phyloP scores from a whole-genome alignment of 495 filamentous ascomycete genomes.

The Gamarada debralockiae region DNA sequence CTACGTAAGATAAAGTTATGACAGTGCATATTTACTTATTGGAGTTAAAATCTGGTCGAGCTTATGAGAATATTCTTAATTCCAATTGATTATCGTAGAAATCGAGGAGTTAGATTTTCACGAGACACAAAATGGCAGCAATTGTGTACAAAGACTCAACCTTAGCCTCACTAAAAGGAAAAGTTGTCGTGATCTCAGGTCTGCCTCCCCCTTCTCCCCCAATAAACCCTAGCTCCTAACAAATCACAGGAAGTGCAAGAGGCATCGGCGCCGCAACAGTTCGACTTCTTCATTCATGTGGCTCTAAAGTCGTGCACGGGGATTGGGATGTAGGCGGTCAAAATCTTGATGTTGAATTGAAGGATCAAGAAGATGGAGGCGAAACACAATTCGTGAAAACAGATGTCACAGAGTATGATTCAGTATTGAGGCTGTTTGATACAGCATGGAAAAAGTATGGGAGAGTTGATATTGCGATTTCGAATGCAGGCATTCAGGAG shows the following conservation, averaged over 20 bases:
- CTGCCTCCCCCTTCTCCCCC: background rate
- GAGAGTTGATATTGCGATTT: conserved; percentile 24
- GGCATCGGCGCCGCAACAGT: conserved; percentile 31
- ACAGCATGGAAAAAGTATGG: conserved; percentile 12
- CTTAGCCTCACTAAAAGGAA: background rate
- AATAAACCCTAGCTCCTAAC: background rate
- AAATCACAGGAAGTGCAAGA: conserved; percentile 22
- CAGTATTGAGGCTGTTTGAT: conserved; percentile 24
- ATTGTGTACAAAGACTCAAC: background rate
- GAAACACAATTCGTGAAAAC: conserved; percentile 12
- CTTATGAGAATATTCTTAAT: too few relatives aligned
- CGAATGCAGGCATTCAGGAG: conserved; percentile 21
- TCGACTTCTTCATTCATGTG: conserved; percentile 8
- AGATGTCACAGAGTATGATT: conserved; percentile 22
- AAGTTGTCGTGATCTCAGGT: conserved; percentile 1
- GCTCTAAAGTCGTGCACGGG: conserved; percentile 26
- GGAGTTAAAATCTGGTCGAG: too few relatives aligned
- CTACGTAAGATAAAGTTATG: too few relatives aligned
- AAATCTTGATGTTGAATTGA: background rate
- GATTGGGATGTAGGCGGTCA: conserved; percentile 15
- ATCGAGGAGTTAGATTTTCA: too few relatives aligned
- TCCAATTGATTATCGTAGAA: too few relatives aligned
- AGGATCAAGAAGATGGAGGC: background rate
- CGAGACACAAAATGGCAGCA: background rate
- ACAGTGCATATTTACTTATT: too few relatives aligned